These are phyloP conservation scores for Russula emetica DNA, from an alignment of 768 basidiomycete species.

Conservation along the genomic window DNA sequence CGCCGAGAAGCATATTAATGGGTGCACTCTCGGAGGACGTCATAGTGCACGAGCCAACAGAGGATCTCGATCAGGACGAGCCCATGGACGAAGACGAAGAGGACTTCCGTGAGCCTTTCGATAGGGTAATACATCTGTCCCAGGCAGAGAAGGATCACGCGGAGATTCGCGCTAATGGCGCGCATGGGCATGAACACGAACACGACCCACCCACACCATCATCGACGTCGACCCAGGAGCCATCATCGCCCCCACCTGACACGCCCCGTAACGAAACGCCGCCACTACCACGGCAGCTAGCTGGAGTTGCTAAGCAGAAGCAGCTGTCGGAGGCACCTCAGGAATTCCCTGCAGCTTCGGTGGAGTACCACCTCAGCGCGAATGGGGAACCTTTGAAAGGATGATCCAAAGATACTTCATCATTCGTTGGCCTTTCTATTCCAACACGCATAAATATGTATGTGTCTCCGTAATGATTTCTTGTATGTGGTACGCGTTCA, in stretches of 20 bases:
- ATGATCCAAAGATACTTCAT: slow-evolving; percentile 27
- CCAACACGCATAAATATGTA: slow-evolving; percentile 23
- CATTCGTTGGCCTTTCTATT: slow-evolving; percentile 9
- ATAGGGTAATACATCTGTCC: slow-evolving; percentile 34
- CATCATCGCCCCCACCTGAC: slow-evolving; percentile 27
- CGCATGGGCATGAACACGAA: slow-evolving; percentile 12
- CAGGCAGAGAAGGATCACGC: slow-evolving; percentile 36
- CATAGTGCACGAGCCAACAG: slow-evolving; percentile 54
- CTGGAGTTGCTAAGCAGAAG: slow-evolving; percentile 43
- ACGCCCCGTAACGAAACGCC: slow-evolving; percentile 44
- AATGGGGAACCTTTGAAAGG: slow-evolving; percentile 56
- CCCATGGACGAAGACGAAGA: slow-evolving; percentile 35
- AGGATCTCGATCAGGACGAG: slow-evolving; percentile 56
- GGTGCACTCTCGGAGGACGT: slow-evolving; percentile 46
- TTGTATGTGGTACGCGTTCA: slow-evolving; percentile 25
- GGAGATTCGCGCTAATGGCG: slow-evolving; percentile 27
- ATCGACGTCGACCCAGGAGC: slow-evolving; percentile 38
- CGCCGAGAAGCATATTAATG: slow-evolving; percentile 16
- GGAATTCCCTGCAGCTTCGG: slow-evolving; percentile 49
- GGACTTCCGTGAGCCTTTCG: slow-evolving; percentile 25
- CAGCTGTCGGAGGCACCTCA: slow-evolving; percentile 57
- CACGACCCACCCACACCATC: slow-evolving; percentile 22
- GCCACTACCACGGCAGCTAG: slow-evolving; percentile 42
- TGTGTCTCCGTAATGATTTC: slow-evolving; percentile 27
- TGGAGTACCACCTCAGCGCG: slow-evolving; percentile 61